These are phyloP conservation scores for Fusarium drepaniforme DNA, from an alignment of 2,329 filamentous ascomycete species.

Conservation along the genomic window DNA sequence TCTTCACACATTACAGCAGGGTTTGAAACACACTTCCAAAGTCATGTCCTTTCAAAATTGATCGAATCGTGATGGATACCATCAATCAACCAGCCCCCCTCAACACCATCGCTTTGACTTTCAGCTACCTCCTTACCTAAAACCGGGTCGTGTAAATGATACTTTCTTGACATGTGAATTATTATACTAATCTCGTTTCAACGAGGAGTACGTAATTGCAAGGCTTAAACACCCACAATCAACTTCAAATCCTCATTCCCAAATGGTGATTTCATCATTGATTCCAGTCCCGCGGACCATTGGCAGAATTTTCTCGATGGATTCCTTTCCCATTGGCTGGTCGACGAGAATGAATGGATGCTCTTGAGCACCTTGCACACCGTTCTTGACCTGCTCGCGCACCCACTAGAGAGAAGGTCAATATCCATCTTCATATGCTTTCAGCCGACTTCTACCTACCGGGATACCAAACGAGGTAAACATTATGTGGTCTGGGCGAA, in stretches of 20 bases:
- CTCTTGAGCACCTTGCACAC: background rate
- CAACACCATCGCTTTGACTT: background rate
- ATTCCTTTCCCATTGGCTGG: background rate
- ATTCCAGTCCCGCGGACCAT: background rate
- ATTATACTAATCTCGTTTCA: background rate
- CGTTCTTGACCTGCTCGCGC: background rate
- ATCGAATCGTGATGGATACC: background rate
- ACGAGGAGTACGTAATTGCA: background rate
- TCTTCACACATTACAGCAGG: background rate
- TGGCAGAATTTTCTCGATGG: background rate
- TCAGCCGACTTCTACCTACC: background rate
- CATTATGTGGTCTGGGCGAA: background rate
- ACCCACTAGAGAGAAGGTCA: background rate
- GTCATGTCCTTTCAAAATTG: background rate
- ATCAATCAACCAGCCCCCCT: background rate
- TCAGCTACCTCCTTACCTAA: background rate
- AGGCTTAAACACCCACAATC: background rate
- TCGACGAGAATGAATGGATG: slow-evolving; percentile 1
- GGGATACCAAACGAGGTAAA: background rate
- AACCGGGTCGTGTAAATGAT: background rate
- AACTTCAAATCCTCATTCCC: background rate
- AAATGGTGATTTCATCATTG: background rate
- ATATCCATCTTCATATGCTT: background rate
- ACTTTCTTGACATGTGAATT: background rate
- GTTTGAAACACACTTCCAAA: background rate